A percentile compares a stretch with the other conserved stretches of the same genome.
These are phyloP conservation scores for Mimosa pudica DNA, from an alignment of 306 rosid species.

Conservation along the genomic window DNA sequence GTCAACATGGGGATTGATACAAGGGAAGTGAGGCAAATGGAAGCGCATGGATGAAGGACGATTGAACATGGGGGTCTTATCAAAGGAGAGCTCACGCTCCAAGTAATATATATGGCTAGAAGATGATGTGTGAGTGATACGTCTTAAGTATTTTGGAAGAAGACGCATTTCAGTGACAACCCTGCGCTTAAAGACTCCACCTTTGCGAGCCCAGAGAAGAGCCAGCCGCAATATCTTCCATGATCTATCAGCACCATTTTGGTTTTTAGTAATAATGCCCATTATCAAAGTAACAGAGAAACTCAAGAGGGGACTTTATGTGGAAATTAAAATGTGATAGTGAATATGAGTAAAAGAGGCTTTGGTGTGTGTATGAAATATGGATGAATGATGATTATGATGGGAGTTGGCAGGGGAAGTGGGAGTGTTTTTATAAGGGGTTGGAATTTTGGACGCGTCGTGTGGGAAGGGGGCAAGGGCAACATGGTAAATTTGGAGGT, in stretches of 20 bases:
- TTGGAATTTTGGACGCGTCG: slow-evolving; percentile 39
- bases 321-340: neutral
- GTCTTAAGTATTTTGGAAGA: slow-evolving; percentile 61
- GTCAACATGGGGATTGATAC: slow-evolving; percentile 64
- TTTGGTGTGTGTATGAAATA: neutral
- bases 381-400: slow-evolving; percentile 10
- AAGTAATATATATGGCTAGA: slow-evolving; percentile 46
- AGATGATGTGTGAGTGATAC: slow-evolving; percentile 34
- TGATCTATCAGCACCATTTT: slow-evolving; percentile 46
- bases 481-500: neutral
- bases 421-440: neutral
- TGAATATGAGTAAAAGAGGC: neutral
- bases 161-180: slow-evolving; percentile 59
- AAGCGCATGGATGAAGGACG: slow-evolving; percentile 66
- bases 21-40: slow-evolving; percentile 67
- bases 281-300: neutral
- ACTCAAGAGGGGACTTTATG: neutral
- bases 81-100: slow-evolving; percentile 84
- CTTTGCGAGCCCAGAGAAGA: slow-evolving; percentile 78
- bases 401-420: slow-evolving; percentile 2
- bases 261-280: slow-evolving; percentile 44
- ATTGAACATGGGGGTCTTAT: slow-evolving; percentile 67
- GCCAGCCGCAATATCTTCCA: slow-evolving; percentile 77
- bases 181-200: slow-evolving; percentile 63
- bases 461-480: slow-evolving; percentile 23